Percentiles rank a stretch among this genome's conserved stretches.
phyloP scores from a whole-genome alignment of 148 eudicot species.

The Nepenthes mirabilis region DNA sequence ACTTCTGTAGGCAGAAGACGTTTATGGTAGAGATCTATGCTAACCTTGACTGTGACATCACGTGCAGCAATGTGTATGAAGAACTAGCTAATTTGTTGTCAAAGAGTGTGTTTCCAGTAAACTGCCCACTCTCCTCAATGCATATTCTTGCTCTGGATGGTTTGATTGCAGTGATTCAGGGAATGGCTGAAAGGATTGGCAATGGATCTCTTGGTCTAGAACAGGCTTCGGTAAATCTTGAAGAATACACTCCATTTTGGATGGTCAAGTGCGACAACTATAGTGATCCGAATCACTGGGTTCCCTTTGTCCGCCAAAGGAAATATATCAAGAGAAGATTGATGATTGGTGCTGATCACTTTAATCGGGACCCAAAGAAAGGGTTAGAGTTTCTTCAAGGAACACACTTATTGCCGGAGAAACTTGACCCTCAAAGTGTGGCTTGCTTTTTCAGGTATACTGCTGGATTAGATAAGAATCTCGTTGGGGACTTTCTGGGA shows the following conservation, averaged over 20 bases:
- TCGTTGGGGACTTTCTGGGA: slow-evolving; percentile 78
- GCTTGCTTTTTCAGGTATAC: slow-evolving; percentile 84
- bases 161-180: slow-evolving; percentile 65
- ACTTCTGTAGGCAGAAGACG: slow-evolving; percentile 73
- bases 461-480: slow-evolving; percentile 77
- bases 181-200: slow-evolving; percentile 77
- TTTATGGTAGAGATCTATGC: slow-evolving; percentile 79
- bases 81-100: slow-evolving; percentile 74
- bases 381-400: slow-evolving; percentile 83
- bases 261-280: slow-evolving; percentile 51
- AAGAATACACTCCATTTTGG: slow-evolving; percentile 74
- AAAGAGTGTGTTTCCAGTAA: slow-evolving; percentile 84
- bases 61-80: slow-evolving; percentile 77
- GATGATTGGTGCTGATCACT: slow-evolving; percentile 86
- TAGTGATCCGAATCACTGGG: slow-evolving; percentile 60
- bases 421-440: slow-evolving; percentile 71
- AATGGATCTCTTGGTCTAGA: slow-evolving; percentile 41
- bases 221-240: slow-evolving; percentile 34
- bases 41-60: slow-evolving; percentile 79
- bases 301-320: slow-evolving; percentile 70
- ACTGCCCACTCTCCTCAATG: slow-evolving; percentile 68
- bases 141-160: slow-evolving; percentile 86
- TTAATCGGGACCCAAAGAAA: slow-evolving; percentile 79
- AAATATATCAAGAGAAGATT: slow-evolving; percentile 69
- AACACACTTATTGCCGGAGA: slow-evolving; percentile 60